Base-by-base conservation (phyloP, 768 basidiomycete species). In the Mycena metata region DNA sequence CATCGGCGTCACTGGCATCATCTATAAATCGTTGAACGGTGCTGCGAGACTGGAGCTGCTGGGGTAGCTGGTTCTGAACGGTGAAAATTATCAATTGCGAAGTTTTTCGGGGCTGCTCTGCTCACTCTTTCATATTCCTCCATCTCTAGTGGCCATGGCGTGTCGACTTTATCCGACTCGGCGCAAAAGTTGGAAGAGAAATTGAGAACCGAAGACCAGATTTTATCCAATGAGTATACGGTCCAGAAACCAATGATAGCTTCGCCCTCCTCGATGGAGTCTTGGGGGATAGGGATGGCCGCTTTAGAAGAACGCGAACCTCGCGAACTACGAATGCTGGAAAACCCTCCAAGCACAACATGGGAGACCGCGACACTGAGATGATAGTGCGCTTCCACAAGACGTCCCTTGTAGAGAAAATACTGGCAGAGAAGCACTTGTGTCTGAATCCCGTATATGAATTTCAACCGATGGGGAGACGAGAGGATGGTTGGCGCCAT, bases 341-440 rank as follows among this genome's bases (percentile, higher is more conserved):
- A 42, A 46, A 74, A 54, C 43, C 42, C 21, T 21, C 26, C 49
- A 2, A 63, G 59, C 33, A 75, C 65, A 6, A 71, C 78, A 36
- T 81, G 56, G 2, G 75, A 73, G 70, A 80, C 78, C 23, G 84
- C 79, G 0, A 83, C 76, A 62, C 80, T 79, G 60, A 78, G 80
- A 50, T 78, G 78, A 63, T 85, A 85, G 54, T 78, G 79, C 2
- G 83, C 86, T 36, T 84, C 85, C 3, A 84, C 73, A 9, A 76
- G 64, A 19, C 85, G 79, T 35, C 81, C 82, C 36, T 78, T 76
- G 50, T 79, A 76, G 62, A 84, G 80, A 73, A 86, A 83, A 66
- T 83, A 85, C 52, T 79, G 77, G 6, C 82, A 76, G 33, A 88
- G 76, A 21, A 88, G 76, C 8, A 86, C 75, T 30, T 85, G 79